Evolutionary conservation across 768 basidiomycete genomes (phyloP).

Genomic region (Lyophyllum shimeji): DNA sequence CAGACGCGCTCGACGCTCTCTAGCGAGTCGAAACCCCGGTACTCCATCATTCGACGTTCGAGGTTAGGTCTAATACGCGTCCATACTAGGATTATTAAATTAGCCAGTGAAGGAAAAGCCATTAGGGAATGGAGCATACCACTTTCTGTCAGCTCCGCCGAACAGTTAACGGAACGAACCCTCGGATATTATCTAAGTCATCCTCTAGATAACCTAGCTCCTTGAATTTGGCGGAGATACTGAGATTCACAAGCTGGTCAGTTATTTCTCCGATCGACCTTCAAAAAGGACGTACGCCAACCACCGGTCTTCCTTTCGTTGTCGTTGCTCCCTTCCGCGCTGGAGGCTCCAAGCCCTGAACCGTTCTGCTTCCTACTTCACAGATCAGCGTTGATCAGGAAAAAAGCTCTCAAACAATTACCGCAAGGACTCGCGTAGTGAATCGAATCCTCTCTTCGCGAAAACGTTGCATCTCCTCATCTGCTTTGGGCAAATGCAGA

Average conservation of each 20-base stretch:
- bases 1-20: conserved; percentile 9
- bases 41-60: conserved; percentile 9
- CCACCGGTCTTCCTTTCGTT: not conserved
- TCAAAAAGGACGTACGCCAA: not conserved
- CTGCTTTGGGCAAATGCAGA: conserved; percentile 20
- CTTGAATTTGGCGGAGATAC: conserved; percentile 17
- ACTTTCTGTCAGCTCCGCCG: conserved; percentile 23
- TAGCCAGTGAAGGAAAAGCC: not conserved
- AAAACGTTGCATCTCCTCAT: conserved; percentile 19
- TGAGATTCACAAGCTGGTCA: conserved; percentile 2
- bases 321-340: not conserved
- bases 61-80: conserved; percentile 20
- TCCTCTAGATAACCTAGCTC: conserved; percentile 17
- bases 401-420: not conserved
- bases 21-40: conserved; percentile 7
- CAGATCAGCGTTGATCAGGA: not conserved
- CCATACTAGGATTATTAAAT: conserved; percentile 20
- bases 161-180: not conserved
- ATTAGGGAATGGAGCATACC: conserved; percentile 15
- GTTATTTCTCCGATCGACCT: not conserved
- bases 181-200: conserved; percentile 9
- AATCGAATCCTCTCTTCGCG: conserved; percentile 1
- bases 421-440: not conserved
- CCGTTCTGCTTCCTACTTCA: not conserved
- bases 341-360: not conserved